phyloP scores from a whole-genome alignment of 2,329 filamentous ascomycete genomes.

The Epichloe amarillans region DNA sequence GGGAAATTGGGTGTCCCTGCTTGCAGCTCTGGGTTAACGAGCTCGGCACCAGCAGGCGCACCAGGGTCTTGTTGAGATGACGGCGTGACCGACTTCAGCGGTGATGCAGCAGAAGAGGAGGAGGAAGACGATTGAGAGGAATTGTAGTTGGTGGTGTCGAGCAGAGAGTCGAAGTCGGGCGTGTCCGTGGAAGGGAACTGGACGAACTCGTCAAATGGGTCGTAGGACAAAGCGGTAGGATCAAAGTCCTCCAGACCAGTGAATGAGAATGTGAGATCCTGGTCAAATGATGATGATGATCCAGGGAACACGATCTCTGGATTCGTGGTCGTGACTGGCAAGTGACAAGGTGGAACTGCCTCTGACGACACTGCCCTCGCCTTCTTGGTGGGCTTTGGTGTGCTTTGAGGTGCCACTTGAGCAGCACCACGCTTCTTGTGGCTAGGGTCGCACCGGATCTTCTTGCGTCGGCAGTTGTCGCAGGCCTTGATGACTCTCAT shows the following conservation, averaged over 20 bases:
- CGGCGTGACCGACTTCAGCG: constrained; percentile 13
- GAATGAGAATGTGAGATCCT: constrained; percentile 11
- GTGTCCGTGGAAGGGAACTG: constrained; percentile 24
- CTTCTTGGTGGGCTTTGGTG: constrained; percentile 29
- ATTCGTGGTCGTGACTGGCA: neutral
- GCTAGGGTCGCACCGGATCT: constrained; percentile 48
- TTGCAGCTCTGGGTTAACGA: constrained; percentile 3
- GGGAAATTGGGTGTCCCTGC: constrained; percentile 16
- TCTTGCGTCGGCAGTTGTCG: constrained; percentile 47
- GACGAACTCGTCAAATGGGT: constrained; percentile 34
- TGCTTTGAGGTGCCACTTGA: constrained; percentile 15
- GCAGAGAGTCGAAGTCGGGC: constrained; percentile 33
- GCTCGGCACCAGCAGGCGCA: constrained; percentile 6
- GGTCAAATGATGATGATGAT: constrained; percentile 7
- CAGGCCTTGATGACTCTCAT: constrained; percentile 59
- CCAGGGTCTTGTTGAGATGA: constrained; percentile 12
- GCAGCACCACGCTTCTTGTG: constrained; percentile 36
- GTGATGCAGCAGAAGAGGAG: constrained; percentile 16
- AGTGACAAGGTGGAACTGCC: constrained; percentile 11
- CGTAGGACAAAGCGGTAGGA: constrained; percentile 9
- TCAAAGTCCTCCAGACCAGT: constrained; percentile 11
- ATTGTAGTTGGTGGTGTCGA: constrained; percentile 28
- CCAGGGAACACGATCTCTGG: neutral
- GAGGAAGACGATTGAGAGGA: constrained; percentile 21
- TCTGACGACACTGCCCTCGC: constrained; percentile 14